These are phyloP conservation scores for Eucalyptus cloeziana DNA, from an alignment of 345 rosid species.

Conservation along the genomic window DNA sequence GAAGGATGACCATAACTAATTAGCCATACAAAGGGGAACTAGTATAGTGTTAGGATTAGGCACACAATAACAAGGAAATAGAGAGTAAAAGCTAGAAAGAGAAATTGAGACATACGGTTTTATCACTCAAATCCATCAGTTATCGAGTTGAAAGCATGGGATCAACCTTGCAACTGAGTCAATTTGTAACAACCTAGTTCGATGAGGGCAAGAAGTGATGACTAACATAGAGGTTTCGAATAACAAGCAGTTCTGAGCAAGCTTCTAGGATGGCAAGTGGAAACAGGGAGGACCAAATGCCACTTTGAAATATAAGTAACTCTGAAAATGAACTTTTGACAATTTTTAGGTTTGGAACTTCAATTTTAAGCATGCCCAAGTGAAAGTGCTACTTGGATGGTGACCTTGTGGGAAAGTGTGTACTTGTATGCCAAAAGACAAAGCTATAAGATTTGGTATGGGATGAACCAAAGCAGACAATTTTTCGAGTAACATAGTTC, in stretches of 20 bases:
- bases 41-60: neutral
- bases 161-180: neutral
- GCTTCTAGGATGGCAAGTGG: neutral
- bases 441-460: neutral
- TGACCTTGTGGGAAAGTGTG: neutral
- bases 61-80: neutral
- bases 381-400: neutral
- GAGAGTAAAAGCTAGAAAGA: no score
- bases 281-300: neutral
- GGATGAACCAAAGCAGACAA: neutral
- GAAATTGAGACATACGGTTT: no score
- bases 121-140: neutral
- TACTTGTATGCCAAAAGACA: neutral
- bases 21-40: neutral
- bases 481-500: neutral
- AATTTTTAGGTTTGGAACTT: neutral
- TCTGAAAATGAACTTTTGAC: neutral
- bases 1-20: neutral
- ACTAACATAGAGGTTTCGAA: accelerated
- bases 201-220: neutral
- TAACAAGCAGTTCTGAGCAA: accelerated
- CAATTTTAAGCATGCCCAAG: neutral
- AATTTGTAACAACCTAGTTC: neutral
- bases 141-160: neutral
- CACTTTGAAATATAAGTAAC: neutral